phyloP scores from a whole-genome alignment of 306 rosid species.

The Fagus crenata region DNA sequence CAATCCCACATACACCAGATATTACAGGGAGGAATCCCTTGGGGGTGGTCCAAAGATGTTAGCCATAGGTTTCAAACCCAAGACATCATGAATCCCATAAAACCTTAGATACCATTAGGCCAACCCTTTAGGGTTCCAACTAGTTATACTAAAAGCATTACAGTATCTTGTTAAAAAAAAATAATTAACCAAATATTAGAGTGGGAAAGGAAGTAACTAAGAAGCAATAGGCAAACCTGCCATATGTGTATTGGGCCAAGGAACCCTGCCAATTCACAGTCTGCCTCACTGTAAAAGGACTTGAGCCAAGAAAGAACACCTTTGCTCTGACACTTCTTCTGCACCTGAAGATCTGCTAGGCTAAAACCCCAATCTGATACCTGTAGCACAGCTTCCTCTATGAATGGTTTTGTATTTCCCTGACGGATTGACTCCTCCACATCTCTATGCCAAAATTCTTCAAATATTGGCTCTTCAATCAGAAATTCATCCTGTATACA shows the following conservation, averaged over 20 bases:
- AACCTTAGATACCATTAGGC: too few species aligned
- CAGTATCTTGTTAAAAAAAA: background rate
- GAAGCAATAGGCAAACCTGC: conserved; percentile 61
- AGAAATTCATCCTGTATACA: conserved; percentile 68
- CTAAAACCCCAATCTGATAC: conserved; percentile 88
- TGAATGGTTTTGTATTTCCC: conserved; percentile 59
- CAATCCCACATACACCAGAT: too few species aligned
- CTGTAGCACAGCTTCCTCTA: conserved; percentile 80
- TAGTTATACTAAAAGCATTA: background rate
- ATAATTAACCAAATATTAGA: background rate
- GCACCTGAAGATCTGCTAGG: conserved; percentile 70
- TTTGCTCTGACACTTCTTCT: conserved; percentile 63
- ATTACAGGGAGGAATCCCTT: too few species aligned
- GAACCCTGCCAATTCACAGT: conserved; percentile 80
- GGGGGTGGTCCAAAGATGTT: too few species aligned
- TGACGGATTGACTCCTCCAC: conserved; percentile 93
- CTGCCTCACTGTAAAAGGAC: conserved; percentile 72
- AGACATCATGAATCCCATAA: too few species aligned
- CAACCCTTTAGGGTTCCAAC: background rate
- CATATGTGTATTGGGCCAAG: conserved; percentile 83
- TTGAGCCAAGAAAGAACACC: conserved; percentile 83
- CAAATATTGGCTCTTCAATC: conserved; percentile 63
- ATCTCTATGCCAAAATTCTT: conserved; percentile 68
- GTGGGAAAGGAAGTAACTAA: conserved; percentile 1
- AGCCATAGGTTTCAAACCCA: too few species aligned